Base-by-base conservation (phyloP, 2,329 filamentous ascomycete species). In the Neodidymelliopsis sp. region DNA sequence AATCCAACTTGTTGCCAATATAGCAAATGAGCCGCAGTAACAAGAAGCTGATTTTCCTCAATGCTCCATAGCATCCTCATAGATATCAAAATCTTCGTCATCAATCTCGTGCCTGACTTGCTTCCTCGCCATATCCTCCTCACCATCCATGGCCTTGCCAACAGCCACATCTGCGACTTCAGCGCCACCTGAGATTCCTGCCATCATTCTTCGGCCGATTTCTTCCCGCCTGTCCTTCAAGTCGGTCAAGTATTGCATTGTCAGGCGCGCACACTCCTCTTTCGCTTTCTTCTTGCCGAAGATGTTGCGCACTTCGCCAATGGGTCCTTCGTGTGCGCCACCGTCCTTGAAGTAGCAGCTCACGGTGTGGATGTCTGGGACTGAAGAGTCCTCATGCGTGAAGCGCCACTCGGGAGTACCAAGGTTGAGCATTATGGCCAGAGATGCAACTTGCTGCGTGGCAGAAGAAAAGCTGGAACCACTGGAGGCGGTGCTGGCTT, bases 221-320 rank as follows among this genome's bases (percentile, higher is more conserved):
- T 13, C 38, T 34, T 43, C 34, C 9, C 47, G 13, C 19, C 35
- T 18, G 37, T 53, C 56, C 52, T 28, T 54, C 25, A 79, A 68
- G 12, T 63, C 40, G 66, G 12, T 22, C 61, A 33, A 81, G 56
- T 33, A 78, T 68, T 19, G 42, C 57, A 77, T 45, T 8, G 79
- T 72, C 24, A 65, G 44, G 47, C 69, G 62, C n/a, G 79, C 79
- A 62, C 77, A 75, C 52, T 74, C 72, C 49, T 81, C 76, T 61
- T 76, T 79, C 0, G 78, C 78, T 36, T 69, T 76, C 64, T 79
- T 79, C 69, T 75, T 77, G 2, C 80, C 79, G 52, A 66, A 76
- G 0, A 81, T 64, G 43, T 74, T 67, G 0, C 64, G 51, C 2
- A 78, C 73, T 43, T 74, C 63, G 18, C 76, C 79, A 13, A 81